These are phyloP conservation scores for Nematocida parisii DNA, from an alignment of 371 early-diverging fungal genomes.

Conservation along the genomic window DNA sequence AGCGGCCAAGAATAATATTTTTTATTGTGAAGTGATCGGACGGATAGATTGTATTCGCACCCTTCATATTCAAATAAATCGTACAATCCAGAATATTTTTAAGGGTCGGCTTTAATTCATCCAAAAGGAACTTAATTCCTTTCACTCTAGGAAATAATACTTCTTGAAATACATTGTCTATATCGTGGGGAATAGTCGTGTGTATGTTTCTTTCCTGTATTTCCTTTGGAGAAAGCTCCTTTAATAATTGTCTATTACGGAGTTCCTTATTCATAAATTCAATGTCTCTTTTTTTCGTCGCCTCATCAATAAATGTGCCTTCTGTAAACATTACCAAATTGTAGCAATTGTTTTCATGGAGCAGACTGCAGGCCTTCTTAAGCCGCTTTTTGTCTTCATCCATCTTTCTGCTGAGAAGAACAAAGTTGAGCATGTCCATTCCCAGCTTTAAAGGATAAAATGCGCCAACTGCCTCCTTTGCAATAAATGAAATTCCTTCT, in stretches of 20 bases:
- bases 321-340: slow-evolving; percentile 67
- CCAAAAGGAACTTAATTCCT: slow-evolving; percentile 63
- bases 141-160: slow-evolving; percentile 65
- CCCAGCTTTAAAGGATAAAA: slow-evolving; percentile 31
- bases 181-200: not conserved
- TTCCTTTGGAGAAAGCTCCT: slow-evolving; percentile 4
- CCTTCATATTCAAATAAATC: slow-evolving; percentile 59
- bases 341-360: slow-evolving; percentile 48
- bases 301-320: slow-evolving; percentile 67
- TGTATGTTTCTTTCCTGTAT: not conserved
- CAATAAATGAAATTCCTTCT: slow-evolving; percentile 30
- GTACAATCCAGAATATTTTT: slow-evolving; percentile 66
- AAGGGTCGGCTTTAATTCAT: slow-evolving; percentile 34
- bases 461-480: slow-evolving; percentile 33
- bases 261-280: slow-evolving; percentile 46
- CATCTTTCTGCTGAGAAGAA: slow-evolving; percentile 65
- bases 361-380: slow-evolving; percentile 25
- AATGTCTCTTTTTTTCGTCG: slow-evolving; percentile 54
- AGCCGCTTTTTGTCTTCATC: slow-evolving; percentile 59
- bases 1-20: slow-evolving; percentile 47
- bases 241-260: not conserved
- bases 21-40: slow-evolving; percentile 48
- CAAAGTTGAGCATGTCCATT: slow-evolving; percentile 63
- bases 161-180: slow-evolving; percentile 37
- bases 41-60: slow-evolving; percentile 47